phyloP scores from a whole-genome alignment of 106 monocot species.

The Allium fistulosum region DNA sequence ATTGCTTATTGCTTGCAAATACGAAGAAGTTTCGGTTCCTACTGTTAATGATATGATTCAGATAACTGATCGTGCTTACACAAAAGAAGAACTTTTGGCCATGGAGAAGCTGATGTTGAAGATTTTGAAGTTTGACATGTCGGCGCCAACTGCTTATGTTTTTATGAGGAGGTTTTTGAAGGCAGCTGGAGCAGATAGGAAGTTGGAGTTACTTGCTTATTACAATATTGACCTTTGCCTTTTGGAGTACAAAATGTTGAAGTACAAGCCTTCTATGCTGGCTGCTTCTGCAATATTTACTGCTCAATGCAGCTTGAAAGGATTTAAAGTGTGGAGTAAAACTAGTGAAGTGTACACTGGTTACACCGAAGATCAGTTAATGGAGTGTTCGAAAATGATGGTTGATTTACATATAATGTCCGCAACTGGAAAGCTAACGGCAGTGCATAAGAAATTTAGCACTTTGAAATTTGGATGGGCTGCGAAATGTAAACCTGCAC shows the following conservation, averaged over 20 bases:
- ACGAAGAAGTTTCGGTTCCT: constrained; percentile 87
- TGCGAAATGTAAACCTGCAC: constrained; percentile 58
- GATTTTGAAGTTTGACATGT: constrained; percentile 77
- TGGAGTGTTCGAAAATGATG: constrained; percentile 76
- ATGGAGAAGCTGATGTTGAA: constrained; percentile 84
- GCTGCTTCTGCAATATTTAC: constrained; percentile 81
- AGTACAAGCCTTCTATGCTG: constrained; percentile 57
- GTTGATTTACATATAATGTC: constrained; percentile 72
- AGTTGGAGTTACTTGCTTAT: constrained; percentile 52
- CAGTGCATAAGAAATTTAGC: constrained; percentile 66
- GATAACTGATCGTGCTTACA: constrained; percentile 83
- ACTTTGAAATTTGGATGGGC: constrained; percentile 66
- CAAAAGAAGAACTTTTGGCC: constrained; percentile 57
- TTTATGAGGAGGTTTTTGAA: constrained; percentile 93
- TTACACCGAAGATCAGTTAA: constrained; percentile 52
- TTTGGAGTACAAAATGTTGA: constrained; percentile 67
- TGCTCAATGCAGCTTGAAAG: constrained; percentile 51
- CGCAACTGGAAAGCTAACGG: constrained; percentile 54
- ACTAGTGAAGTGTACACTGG: constrained; percentile 48
- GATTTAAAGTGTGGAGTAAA: constrained; percentile 58
- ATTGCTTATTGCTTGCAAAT: constrained; percentile 95
- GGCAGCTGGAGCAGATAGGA: constrained; percentile 67
- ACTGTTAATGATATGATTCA: constrained; percentile 82
- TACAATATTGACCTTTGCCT: constrained; percentile 58
- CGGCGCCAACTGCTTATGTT: constrained; percentile 80